Evolutionary conservation across 2,329 filamentous ascomycete genomes (phyloP).

Genomic region (Remersonia thermophila): DNA sequence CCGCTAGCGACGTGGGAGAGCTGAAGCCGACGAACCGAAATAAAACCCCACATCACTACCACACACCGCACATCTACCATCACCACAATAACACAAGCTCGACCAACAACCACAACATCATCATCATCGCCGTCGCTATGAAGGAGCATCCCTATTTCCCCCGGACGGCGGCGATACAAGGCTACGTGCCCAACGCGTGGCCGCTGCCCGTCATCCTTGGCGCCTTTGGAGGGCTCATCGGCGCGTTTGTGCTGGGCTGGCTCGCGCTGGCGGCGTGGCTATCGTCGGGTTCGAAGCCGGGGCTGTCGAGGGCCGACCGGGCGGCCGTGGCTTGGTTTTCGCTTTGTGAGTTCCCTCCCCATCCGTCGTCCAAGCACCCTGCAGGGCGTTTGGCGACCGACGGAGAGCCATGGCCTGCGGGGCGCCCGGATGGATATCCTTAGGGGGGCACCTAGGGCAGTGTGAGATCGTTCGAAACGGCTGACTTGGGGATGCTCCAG

Average conservation of each 20-base stretch:
- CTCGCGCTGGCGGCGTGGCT: slow-evolving; percentile 20
- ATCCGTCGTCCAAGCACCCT: background rate
- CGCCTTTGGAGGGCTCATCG: slow-evolving; percentile 26
- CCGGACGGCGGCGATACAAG: slow-evolving; percentile 27
- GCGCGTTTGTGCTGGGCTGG: slow-evolving; percentile 24
- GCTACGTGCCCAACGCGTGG: slow-evolving; percentile 33
- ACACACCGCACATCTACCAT: no score
- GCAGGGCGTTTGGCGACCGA: background rate
- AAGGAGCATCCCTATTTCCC: slow-evolving; percentile 40
- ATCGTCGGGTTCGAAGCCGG: slow-evolving; percentile 15
- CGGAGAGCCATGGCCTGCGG: no score
- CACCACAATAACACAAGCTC: no score
- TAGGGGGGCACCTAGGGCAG: no score
- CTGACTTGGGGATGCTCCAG: slow-evolving; percentile 25
- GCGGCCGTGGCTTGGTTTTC: slow-evolving; percentile 41
- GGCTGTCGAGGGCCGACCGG: slow-evolving; percentile 27
- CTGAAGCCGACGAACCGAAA: no score
- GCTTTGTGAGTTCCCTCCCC: slow-evolving; percentile 31
- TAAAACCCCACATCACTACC: no score
- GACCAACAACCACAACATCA: no score
- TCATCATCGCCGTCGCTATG: no score
- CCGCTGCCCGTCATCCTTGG: slow-evolving; percentile 27
- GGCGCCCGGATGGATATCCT: no score
- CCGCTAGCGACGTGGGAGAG: no score
- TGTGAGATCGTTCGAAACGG: no score